Evolutionary conservation across 331 rosid genomes (phyloP).

Genomic region (Cydonia oblonga): DNA sequence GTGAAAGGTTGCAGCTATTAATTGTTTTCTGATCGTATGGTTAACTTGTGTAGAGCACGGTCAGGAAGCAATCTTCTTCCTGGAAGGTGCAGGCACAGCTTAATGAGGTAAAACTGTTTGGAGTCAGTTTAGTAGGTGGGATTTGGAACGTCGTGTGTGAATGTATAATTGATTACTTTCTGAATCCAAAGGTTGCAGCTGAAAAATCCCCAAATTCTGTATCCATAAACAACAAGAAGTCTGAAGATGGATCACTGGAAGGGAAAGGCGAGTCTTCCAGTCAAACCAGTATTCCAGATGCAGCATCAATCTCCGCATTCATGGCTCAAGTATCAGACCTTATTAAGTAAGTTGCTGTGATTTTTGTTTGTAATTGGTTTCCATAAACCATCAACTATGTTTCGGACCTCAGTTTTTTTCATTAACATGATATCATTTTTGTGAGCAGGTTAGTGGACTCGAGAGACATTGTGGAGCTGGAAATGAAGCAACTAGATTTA

Average conservation of each 20-base stretch:
- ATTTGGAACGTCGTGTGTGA: not conserved
- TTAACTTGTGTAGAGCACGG: conserved; percentile 34
- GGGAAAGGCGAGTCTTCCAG: conserved; percentile 28
- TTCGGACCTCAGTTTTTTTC: not conserved
- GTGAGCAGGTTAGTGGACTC: conserved; percentile 77
- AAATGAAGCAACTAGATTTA: conserved; percentile 64
- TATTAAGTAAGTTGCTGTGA: conserved; percentile 49
- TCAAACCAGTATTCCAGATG: conserved; percentile 30
- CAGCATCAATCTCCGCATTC: conserved; percentile 48
- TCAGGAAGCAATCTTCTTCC: conserved; percentile 30
- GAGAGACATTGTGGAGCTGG: conserved; percentile 74
- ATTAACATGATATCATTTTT: not conserved
- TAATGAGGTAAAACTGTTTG: conserved; percentile 37
- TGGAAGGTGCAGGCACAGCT: conserved; percentile 37
- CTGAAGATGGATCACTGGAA: conserved; percentile 21
- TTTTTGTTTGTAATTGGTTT: not conserved
- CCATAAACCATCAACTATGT: not conserved
- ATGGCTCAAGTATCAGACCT: conserved; percentile 78
- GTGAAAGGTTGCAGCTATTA: not conserved
- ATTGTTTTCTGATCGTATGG: conserved; percentile 5
- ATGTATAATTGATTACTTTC: not conserved
- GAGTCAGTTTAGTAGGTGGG: not conserved
- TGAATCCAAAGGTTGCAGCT: conserved; percentile 28
- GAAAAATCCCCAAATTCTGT: conserved; percentile 56
- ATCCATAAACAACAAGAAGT: conserved; percentile 27